Conservation (phyloP, 108 stramenopile genomes). For the Bacterosira constricta region DNA sequence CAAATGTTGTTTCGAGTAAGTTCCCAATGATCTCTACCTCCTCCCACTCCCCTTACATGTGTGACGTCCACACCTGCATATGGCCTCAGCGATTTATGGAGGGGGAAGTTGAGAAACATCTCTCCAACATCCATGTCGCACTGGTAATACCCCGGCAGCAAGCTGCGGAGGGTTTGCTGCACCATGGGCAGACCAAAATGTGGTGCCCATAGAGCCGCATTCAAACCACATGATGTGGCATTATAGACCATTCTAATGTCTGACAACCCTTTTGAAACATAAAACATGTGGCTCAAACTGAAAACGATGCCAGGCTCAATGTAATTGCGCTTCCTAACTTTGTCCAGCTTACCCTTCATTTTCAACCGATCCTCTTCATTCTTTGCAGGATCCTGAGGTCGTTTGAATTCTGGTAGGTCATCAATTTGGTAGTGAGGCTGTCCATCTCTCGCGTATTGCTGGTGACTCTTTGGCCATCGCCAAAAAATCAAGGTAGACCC, state of each 20-base stretch:
- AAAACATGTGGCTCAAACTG: slow-evolving; percentile 29
- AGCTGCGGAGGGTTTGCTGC: background rate
- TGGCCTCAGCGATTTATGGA: slow-evolving; percentile 10
- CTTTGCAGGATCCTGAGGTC: background rate
- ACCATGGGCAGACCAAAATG: slow-evolving; percentile 47
- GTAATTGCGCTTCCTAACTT: slow-evolving; percentile 19
- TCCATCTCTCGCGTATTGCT: slow-evolving; percentile 18
- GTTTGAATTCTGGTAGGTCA: slow-evolving; percentile 2
- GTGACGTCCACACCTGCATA: slow-evolving; percentile 43
- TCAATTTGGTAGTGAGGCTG: slow-evolving; percentile 1
- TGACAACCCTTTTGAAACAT: slow-evolving; percentile 41
- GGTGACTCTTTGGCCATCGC: slow-evolving; percentile 31
- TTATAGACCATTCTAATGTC: slow-evolving; percentile 55
- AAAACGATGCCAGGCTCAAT: background rate
- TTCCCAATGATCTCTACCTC: background rate
- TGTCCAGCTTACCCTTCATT: background rate
- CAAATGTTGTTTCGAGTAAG: background rate
- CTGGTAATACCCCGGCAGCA: slow-evolving; percentile 17
- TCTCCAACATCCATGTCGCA: slow-evolving; percentile 52
- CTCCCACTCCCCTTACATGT: background rate
- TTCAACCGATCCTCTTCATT: background rate
- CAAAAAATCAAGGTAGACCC: slow-evolving; percentile 49
- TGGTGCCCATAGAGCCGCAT: slow-evolving; percentile 45
- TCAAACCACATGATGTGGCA: slow-evolving; percentile 49
- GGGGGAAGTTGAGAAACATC: slow-evolving; percentile 49